phyloP scores from a whole-genome alignment of 2,329 filamentous ascomycete species.

The Hymenoscyphus fructigenus region DNA sequence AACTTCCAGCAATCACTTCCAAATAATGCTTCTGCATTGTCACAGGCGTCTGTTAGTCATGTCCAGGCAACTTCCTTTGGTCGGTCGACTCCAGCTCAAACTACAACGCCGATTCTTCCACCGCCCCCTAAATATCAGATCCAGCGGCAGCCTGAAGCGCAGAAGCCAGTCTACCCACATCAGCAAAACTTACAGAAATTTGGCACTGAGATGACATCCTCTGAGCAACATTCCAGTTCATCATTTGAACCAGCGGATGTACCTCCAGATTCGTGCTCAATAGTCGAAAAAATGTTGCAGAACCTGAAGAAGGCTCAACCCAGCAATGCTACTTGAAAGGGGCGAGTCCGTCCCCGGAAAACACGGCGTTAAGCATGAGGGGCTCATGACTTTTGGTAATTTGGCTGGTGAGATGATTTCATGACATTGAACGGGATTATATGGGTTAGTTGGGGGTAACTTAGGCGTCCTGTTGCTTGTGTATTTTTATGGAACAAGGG shows the following conservation, averaged over 20 bases:
- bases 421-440: conserved; percentile 2
- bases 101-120: conserved; percentile 8
- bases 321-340: neutral
- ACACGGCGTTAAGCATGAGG: neutral
- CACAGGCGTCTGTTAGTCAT: neutral
- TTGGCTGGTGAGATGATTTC: neutral
- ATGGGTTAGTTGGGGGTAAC: neutral
- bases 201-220: conserved; percentile 5
- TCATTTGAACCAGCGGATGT: conserved; percentile 34
- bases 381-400: neutral
- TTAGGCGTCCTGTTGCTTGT: neutral
- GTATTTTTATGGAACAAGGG: neutral
- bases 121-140: conserved; percentile 11
- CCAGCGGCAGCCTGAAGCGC: conserved; percentile 1
- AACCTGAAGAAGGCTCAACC: conserved; percentile 44
- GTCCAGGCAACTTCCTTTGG: neutral
- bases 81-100: neutral
- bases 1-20: neutral
- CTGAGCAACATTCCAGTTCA: conserved; percentile 10
- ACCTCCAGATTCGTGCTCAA: conserved; percentile 36
- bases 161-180: conserved; percentile 28
- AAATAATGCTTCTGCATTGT: neutral
- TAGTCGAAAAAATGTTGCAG: conserved; percentile 53
- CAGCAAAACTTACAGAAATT: conserved; percentile 28
- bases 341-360: neutral